phyloP scores from a whole-genome alignment of 1,139 yeast species.

The Diutina mesorugosa region DNA sequence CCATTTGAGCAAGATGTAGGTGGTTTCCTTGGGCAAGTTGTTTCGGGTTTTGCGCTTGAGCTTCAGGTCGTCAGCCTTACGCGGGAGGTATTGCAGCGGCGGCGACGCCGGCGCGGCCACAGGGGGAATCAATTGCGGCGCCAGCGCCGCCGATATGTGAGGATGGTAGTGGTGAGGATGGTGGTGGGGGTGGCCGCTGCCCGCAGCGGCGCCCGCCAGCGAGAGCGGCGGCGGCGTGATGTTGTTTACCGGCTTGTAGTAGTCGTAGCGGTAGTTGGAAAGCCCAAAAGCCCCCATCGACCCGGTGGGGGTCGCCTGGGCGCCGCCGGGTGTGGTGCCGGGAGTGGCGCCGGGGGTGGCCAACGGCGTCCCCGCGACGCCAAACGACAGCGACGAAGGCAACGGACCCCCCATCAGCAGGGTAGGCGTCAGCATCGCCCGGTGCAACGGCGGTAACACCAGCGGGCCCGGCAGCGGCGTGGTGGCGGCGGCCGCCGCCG shows the following conservation, averaged over 20 bases:
- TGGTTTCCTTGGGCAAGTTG: constrained; percentile 82
- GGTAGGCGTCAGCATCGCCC: background rate
- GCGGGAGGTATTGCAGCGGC: background rate
- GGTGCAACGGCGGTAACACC: background rate
- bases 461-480: background rate
- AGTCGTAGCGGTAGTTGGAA: background rate
- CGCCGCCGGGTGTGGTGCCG: background rate
- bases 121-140: background rate
- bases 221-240: background rate
- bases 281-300: background rate
- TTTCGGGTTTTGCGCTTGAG: constrained; percentile 35
- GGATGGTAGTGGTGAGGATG: background rate
- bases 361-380: background rate
- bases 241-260: background rate
- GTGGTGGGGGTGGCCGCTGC: background rate
- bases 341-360: background rate
- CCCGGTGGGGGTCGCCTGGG: background rate
- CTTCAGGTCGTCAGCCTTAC: background rate
- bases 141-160: background rate
- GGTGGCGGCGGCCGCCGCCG: background rate
- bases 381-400: background rate
- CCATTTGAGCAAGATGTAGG: constrained; percentile 75
- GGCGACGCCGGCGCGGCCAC: background rate
- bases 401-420: background rate
- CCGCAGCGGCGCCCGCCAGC: background rate